A percentile compares a stretch with the other conserved stretches of the same genome.
phyloP scores from a whole-genome alignment of 805 yeast species.

The Wickerhamomyces chambardii region DNA sequence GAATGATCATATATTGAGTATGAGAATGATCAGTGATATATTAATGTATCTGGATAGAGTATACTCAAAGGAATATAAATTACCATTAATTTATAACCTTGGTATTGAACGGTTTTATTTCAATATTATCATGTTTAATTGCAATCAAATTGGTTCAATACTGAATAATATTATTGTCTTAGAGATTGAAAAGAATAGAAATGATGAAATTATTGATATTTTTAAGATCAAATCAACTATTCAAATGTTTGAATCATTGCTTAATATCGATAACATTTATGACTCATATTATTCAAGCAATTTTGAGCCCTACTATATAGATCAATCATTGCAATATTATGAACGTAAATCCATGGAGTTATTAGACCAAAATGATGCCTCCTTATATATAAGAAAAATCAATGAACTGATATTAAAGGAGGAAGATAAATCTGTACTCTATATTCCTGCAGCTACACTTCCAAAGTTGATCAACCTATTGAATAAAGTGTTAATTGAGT shows the following conservation, averaged over 20 bases:
- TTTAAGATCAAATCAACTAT: slow-evolving; percentile 52
- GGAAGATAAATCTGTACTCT: slow-evolving; percentile 41
- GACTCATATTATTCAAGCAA: slow-evolving; percentile 54
- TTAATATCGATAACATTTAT: slow-evolving; percentile 38
- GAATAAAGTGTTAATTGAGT: slow-evolving; percentile 49
- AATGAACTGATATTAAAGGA: slow-evolving; percentile 54
- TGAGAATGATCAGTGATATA: slow-evolving; percentile 77
- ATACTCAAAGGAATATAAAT: slow-evolving; percentile 60
- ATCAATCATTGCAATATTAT: slow-evolving; percentile 49
- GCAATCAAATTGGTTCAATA: slow-evolving; percentile 39
- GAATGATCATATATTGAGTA: slow-evolving; percentile 63
- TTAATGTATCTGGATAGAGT: slow-evolving; percentile 83
- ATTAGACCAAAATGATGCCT: slow-evolving; percentile 35
- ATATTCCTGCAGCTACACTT: slow-evolving; percentile 43
- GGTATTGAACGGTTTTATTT: slow-evolving; percentile 65
- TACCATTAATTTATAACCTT: slow-evolving; percentile 60
- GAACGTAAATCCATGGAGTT: slow-evolving; percentile 33
- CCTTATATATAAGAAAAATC: slow-evolving; percentile 43
- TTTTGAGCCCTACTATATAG: slow-evolving; percentile 60
- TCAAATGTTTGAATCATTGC: slow-evolving; percentile 62
- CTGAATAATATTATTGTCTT: slow-evolving; percentile 40
- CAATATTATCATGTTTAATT: slow-evolving; percentile 40
- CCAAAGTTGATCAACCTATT: slow-evolving; percentile 47
- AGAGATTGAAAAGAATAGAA: slow-evolving; percentile 49
- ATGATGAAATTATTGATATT: slow-evolving; percentile 47